Evolutionary conservation across 2,329 filamentous ascomycete genomes (phyloP), one percentile per base, ranked within the genome.

Genomic region (Sporothrix pallida): DNA sequence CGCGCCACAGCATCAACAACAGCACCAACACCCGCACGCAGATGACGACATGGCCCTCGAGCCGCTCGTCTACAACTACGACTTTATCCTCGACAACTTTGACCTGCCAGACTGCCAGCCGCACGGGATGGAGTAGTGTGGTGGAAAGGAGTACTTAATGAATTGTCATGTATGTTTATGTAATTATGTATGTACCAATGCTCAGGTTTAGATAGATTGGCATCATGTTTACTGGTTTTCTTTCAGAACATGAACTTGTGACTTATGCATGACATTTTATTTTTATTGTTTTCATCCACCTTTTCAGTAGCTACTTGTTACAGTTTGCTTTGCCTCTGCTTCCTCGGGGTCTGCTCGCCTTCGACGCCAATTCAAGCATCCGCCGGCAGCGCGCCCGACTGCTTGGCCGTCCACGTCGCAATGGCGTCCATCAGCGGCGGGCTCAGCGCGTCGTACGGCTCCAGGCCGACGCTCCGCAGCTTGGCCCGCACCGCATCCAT

Each of bases 391-490:
- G 72, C 72, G 2, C 83, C 83, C 31, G 80, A 74, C 81, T 84
- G 87, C 82, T 88, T 82, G 0, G 83, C 89, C 0, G 86, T 87
- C 79, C 83, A 89, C 1, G 87, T 86, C 9, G 88, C 86, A 72
- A 90, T 84, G 42, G 84, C 81, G 78, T 92, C 90, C 90, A 92
- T 92, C 78, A 92, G 81, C 2, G 83, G 75, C 20, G 90, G 90
- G 5, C 85, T 88, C 63, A 92, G 82, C 20, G 84, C 84, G 80
- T 92, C 90, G 79, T 92, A 92, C 1, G 87, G 84, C 82, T 90
- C 83, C 69, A 92, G 81, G 0, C 90, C 90, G 20, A 87, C 77
- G 1, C 79, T 78, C 75, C 84, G 85, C 74, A 92, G 84, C 79
- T 84, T 86, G 2, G 74, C 76, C 58, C 90, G 83, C 3, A 92